These are phyloP conservation scores for Euphorbia celastroides DNA, from an alignment of 441 rosid genomes.

Conservation along the genomic window DNA sequence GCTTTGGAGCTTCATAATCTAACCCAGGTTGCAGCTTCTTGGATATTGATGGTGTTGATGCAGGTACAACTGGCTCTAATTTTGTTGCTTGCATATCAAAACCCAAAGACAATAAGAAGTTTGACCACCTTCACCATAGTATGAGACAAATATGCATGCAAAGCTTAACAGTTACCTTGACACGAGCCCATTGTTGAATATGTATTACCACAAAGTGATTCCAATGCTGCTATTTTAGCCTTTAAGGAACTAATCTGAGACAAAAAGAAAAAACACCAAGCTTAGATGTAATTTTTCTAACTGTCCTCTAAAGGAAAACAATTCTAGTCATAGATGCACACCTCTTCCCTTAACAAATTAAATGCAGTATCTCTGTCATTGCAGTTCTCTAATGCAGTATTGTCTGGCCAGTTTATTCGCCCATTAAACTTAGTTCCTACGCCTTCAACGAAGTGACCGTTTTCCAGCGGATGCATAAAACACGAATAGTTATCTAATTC, in stretches of 20 bases:
- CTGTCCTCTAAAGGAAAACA: background rate
- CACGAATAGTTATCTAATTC: slow-evolving; percentile 23
- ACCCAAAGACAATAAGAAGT: background rate
- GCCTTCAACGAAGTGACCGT: slow-evolving; percentile 28
- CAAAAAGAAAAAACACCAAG: slow-evolving; percentile 2
- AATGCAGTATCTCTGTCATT: slow-evolving; percentile 35
- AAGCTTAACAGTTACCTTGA: slow-evolving; percentile 3
- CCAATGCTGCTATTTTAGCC: slow-evolving; percentile 64
- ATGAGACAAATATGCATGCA: background rate
- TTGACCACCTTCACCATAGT: background rate
- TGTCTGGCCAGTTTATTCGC: slow-evolving; percentile 24
- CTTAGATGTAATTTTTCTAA: background rate
- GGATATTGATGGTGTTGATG: slow-evolving; percentile 22
- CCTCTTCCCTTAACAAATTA: slow-evolving; percentile 61
- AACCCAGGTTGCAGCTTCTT: slow-evolving; percentile 21
- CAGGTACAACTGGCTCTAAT: slow-evolving; percentile 20
- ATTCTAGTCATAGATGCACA: slow-evolving; percentile 22
- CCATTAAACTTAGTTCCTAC: slow-evolving; percentile 22
- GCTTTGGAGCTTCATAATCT: slow-evolving; percentile 36
- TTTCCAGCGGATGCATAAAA: slow-evolving; percentile 24
- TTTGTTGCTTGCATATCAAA: no score
- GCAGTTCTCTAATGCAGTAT: slow-evolving; percentile 23
- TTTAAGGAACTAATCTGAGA: slow-evolving; percentile 60
- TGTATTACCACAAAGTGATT: slow-evolving; percentile 31
- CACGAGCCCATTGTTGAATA: slow-evolving; percentile 9